phyloP scores from a whole-genome alignment of 2,329 filamentous ascomycete species.

The Lachnellula willkommii region DNA sequence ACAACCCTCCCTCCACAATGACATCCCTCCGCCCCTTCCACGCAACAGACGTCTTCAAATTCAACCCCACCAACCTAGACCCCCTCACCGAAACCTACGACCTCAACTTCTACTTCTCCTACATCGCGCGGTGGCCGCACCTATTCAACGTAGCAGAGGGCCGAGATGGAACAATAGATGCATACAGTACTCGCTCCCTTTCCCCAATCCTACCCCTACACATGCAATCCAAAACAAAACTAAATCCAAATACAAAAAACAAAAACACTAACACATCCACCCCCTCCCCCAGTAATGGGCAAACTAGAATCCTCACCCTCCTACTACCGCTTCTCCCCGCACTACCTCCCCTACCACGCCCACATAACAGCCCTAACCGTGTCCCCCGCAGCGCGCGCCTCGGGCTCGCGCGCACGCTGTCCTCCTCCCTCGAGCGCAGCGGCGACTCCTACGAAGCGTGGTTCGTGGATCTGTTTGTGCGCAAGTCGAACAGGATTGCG shows the following conservation, averaged over 20 bases:
- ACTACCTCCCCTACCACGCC: constrained; percentile 98
- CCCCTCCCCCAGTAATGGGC: constrained; percentile 68
- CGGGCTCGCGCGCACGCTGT: constrained; percentile 80
- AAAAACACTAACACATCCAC: not conserved
- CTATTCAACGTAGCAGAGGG: constrained; percentile 91
- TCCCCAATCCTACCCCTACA: constrained; percentile 2
- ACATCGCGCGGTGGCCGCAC: constrained; percentile 91
- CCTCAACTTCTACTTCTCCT: constrained; percentile 90
- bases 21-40: constrained; percentile 81
- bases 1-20: constrained; percentile 45
- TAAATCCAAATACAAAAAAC: not conserved
- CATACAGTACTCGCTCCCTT: constrained; percentile 65
- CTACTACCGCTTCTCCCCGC: constrained; percentile 67
- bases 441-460: constrained; percentile 80
- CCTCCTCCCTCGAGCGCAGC: constrained; percentile 72
- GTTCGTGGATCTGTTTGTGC: constrained; percentile 94
- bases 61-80: constrained; percentile 94
- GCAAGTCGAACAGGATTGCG: constrained; percentile 80
- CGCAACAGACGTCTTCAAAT: constrained; percentile 76
- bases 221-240: not conserved
- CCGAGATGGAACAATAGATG: constrained; percentile 79
- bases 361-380: constrained; percentile 96
- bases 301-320: constrained; percentile 87
- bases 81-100: constrained; percentile 98
- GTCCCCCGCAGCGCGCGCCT: constrained; percentile 79